Evolutionary conservation across 257 asterid genomes (phyloP).

Genomic region (Przewalskia tangutica): DNA sequence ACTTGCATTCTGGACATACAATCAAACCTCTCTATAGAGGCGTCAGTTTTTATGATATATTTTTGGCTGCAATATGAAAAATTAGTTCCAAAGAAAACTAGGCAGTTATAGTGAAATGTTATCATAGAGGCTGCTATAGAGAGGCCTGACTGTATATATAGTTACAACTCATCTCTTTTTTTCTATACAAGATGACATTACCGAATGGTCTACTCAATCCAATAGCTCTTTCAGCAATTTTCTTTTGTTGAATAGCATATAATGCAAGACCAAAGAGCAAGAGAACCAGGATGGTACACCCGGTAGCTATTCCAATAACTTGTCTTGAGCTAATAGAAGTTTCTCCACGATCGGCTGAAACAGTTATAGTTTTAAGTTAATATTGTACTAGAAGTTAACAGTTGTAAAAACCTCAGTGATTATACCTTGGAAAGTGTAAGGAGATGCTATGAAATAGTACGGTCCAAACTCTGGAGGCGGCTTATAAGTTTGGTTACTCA

Average conservation of each 20-base stretch:
- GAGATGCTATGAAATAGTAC: slow-evolving; percentile 68
- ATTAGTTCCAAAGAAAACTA: too few relatives aligned
- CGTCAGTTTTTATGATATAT: too few relatives aligned
- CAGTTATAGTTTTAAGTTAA: neutral
- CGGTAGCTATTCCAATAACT: slow-evolving; percentile 59
- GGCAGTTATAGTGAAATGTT: too few relatives aligned
- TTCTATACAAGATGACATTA: slow-evolving; percentile 11
- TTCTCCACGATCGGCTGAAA: slow-evolving; percentile 39
- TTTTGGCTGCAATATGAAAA: too few relatives aligned
- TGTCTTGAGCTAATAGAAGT: slow-evolving; percentile 36
- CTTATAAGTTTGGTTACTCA: slow-evolving; percentile 87
- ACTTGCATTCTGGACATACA: neutral
- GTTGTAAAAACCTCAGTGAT: neutral
- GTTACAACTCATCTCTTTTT: neutral
- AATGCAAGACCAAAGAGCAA: slow-evolving; percentile 51
- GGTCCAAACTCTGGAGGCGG: slow-evolving; percentile 93
- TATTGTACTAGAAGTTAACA: neutral
- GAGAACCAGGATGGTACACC: slow-evolving; percentile 50
- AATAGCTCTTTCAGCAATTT: slow-evolving; percentile 78
- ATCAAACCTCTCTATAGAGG: too few relatives aligned
- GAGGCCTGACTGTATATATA: too few relatives aligned
- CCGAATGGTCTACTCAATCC: slow-evolving; percentile 83
- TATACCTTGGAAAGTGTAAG: slow-evolving; percentile 61
- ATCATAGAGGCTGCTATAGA: too few relatives aligned
- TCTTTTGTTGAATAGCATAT: slow-evolving; percentile 69